These are phyloP conservation scores for Trapa incisa DNA, from an alignment of 345 rosid species.

Conservation along the genomic window DNA sequence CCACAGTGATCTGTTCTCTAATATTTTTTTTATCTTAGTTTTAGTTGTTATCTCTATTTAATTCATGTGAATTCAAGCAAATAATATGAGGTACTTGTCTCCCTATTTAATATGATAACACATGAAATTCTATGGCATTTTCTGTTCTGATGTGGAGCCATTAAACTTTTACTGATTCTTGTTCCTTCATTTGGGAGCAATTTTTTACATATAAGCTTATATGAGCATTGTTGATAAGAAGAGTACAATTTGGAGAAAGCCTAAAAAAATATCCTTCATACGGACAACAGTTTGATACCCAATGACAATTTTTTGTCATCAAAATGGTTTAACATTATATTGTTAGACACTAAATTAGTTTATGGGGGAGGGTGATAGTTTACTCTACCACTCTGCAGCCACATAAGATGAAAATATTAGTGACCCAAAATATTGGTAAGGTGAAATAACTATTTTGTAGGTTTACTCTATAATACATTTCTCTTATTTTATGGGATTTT, in stretches of 20 bases:
- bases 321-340: too few relatives aligned
- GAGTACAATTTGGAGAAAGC: too few relatives aligned
- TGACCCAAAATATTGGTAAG: too few relatives aligned
- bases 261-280: too few relatives aligned
- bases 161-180: neutral
- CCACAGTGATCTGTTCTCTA: neutral
- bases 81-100: neutral
- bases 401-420: too few relatives aligned
- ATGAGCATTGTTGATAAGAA: neutral
- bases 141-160: neutral
- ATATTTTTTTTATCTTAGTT: neutral
- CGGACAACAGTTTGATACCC: too few relatives aligned
- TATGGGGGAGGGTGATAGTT: too few relatives aligned
- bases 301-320: too few relatives aligned
- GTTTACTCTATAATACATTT: neutral
- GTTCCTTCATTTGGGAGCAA: neutral
- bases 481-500: neutral
- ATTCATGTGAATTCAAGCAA: neutral
- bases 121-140: neutral
- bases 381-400: too few relatives aligned
- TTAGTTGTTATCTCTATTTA: neutral
- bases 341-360: too few relatives aligned
- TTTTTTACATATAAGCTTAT: neutral
- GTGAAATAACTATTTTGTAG: too few relatives aligned
- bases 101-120: neutral